These are phyloP conservation scores for Reutealis trisperma DNA, from an alignment of 345 rosid genomes.

Conservation along the genomic window DNA sequence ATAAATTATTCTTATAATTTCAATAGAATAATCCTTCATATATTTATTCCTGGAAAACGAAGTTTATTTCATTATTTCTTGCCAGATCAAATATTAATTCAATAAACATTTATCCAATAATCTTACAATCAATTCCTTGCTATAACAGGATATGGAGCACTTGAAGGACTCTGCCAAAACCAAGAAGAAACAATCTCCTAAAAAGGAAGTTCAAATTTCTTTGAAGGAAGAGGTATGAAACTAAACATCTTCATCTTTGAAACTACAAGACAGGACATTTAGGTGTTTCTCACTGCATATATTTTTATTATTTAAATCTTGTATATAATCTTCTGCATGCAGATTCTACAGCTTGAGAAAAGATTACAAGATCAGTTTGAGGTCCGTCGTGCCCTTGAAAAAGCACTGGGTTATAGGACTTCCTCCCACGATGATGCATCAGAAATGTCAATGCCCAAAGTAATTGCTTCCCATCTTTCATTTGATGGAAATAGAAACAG, in stretches of 20 bases:
- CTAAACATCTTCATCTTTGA: slow-evolving; percentile 14
- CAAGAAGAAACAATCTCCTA: slow-evolving; percentile 45
- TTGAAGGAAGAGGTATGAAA: slow-evolving; percentile 81
- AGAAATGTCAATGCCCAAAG: slow-evolving; percentile 64
- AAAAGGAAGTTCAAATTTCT: slow-evolving; percentile 51
- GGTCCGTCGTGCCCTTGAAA: slow-evolving; percentile 76
- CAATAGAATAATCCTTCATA: neutral
- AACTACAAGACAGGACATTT: neutral
- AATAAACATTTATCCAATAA: neutral
- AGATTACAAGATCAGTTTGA: slow-evolving; percentile 74
- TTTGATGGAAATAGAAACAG: slow-evolving; percentile 10
- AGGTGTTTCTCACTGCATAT: neutral
- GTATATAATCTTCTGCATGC: slow-evolving; percentile 23
- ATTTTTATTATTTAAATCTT: neutral
- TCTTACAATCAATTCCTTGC: slow-evolving; percentile 8
- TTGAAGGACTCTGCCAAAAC: slow-evolving; percentile 41
- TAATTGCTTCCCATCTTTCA: slow-evolving; percentile 27
- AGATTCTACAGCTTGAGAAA: slow-evolving; percentile 85
- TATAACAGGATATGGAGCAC: slow-evolving; percentile 61
- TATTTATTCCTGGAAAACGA: neutral
- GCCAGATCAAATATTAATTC: slow-evolving; percentile 1
- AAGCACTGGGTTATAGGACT: slow-evolving; percentile 71
- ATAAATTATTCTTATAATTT: slow-evolving; percentile 3
- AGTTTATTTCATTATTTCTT: slow-evolving; percentile 1
- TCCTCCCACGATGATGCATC: slow-evolving; percentile 38